Evolutionary conservation across 31 red algal species (phyloP), one percentile per base, ranked within the genome.

Genomic region (Odonthalia washingtoniensis): DNA sequence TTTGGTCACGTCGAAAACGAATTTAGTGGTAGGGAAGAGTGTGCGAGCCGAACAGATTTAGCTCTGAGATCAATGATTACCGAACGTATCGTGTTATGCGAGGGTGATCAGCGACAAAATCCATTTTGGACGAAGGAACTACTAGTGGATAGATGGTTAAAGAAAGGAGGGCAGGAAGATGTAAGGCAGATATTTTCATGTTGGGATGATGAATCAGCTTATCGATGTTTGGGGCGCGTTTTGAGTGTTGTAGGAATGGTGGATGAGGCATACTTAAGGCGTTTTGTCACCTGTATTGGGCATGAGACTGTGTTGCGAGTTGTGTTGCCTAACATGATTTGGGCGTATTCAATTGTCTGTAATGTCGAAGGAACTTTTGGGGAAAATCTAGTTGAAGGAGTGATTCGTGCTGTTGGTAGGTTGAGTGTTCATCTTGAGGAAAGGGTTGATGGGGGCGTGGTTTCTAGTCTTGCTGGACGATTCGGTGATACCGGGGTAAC

Each of bases 181-280:
- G n/a, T n/a, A n/a, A n/a, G n/a, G 9, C 49, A 57, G 49, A 9
- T 57, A 57, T 57, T 57, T 9, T 14, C 9, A 57, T 14, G 21
- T 21, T 57, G 49, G 49, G 21, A 21, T 14, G 49, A 9, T 57
- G 49, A 57, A 57, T 14, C 49, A 57, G 49, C 49, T 57, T 57
- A 9, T 21, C 49, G 63, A 39, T 82, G 78, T 43, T 45, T 82
- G 52, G 78, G 52, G 39, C 78, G 78, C 37, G 40, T 82, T 3
- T 31, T 82, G 33, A 62, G 78, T 5, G 40, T 37, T 5, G 35
- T 82, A 2, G 33, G 36, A 5, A 42, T 60, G 28, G 44, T 82
- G 2, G 37, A 82, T 42, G 35, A 61, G 43, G 17, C 2, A 41
- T 39, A 26, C 37, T 21, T 67, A n/a, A 82, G 40, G 57, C 1